Percentiles rank a stretch among this genome's conserved stretches.
Conservation (phyloP, 768 basidiomycete genomes). For the Trametes maxima region DNA sequence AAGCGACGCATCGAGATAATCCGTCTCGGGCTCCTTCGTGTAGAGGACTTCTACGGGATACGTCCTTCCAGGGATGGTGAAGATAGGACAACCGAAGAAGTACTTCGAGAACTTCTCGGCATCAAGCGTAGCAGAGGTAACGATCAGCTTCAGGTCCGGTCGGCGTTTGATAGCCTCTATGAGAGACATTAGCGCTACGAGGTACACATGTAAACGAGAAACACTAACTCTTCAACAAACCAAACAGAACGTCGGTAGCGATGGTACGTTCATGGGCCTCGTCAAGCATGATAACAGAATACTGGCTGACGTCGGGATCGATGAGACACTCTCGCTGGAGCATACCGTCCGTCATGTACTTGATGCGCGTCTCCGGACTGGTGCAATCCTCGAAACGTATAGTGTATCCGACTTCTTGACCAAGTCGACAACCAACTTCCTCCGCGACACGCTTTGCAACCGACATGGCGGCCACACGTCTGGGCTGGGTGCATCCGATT, state of each 20-base stretch:
- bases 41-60: conserved; percentile 98
- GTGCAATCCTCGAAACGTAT: conserved; percentile 99
- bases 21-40: conserved; percentile 96
- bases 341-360: conserved; percentile 99
- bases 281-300: conserved; percentile 97
- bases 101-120: conserved; percentile 99
- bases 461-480: conserved; percentile 99
- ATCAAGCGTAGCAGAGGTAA: conserved; percentile 98
- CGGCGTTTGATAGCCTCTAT: conserved; percentile 93
- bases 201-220: conserved; percentile 16
- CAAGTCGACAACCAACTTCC: conserved; percentile 96
- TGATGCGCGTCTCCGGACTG: conserved; percentile 97
- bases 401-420: conserved; percentile 97
- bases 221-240: conserved; percentile 85
- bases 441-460: conserved; percentile 98
- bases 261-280: conserved; percentile 99
- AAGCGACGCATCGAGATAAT: conserved; percentile 96
- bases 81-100: conserved; percentile 98
- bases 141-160: conserved; percentile 95
- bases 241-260: conserved; percentile 97
- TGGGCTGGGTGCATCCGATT: conserved; percentile 97
- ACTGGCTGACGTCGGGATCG: conserved; percentile 90
- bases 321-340: conserved; percentile 95
- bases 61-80: conserved; percentile 99
- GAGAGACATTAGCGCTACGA: neutral